Evolutionary conservation across 345 rosid genomes (phyloP).

Genomic region (Linum trigynum): DNA sequence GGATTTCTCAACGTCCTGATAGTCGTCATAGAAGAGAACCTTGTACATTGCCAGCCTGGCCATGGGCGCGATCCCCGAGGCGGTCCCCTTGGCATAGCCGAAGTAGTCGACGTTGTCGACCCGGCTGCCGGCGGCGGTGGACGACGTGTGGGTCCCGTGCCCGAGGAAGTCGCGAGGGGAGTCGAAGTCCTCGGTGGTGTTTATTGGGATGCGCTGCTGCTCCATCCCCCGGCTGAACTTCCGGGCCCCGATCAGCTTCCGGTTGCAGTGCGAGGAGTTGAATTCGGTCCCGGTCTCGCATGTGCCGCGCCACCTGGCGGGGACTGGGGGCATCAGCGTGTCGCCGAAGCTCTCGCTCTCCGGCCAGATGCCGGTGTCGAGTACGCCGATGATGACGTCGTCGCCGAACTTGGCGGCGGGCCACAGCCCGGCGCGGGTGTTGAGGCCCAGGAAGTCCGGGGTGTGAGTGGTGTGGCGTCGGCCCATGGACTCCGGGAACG

Average conservation of each 20-base stretch:
- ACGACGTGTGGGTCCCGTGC: conserved; percentile 44
- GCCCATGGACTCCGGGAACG: conserved; percentile 36
- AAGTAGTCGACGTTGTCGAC: conserved; percentile 28
- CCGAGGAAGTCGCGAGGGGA: conserved; percentile 44
- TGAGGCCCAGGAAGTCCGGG: conserved; percentile 34
- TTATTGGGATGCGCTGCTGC: conserved; percentile 23
- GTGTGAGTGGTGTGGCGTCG: conserved; percentile 30
- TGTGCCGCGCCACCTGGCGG: conserved; percentile 31
- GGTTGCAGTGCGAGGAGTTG: conserved; percentile 35
- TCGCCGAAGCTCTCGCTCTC: conserved; percentile 43
- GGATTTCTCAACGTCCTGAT: background rate
- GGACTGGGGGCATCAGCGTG: conserved; percentile 33
- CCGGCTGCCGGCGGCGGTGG: conserved; percentile 35
- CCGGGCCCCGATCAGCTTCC: conserved; percentile 37
- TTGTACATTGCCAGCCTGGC: conserved; percentile 57
- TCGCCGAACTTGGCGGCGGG: conserved; percentile 32
- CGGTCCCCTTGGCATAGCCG: conserved; percentile 43
- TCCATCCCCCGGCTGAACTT: conserved; percentile 42
- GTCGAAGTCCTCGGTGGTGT: conserved; percentile 31
- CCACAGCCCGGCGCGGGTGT: conserved; percentile 28
- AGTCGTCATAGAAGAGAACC: conserved; percentile 18
- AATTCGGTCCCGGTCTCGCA: conserved; percentile 35
- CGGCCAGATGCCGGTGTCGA: conserved; percentile 42
- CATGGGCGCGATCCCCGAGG: conserved; percentile 33
- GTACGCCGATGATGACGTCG: conserved; percentile 34